Percentiles rank a stretch among this genome's conserved stretches.
These are phyloP conservation scores for Boletus sp. DNA, from an alignment of 768 basidiomycete genomes.

Conservation along the genomic window DNA sequence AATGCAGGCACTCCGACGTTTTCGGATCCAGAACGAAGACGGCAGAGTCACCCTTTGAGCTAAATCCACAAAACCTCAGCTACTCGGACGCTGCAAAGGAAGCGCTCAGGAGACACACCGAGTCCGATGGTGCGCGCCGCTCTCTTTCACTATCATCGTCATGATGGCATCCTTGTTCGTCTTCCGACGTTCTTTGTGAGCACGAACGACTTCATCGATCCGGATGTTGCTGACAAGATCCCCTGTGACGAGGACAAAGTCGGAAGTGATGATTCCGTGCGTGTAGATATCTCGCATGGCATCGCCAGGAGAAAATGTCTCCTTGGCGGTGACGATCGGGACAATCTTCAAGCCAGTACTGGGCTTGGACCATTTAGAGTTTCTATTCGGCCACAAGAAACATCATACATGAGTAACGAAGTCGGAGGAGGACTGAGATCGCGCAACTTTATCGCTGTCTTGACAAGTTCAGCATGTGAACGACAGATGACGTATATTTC, in stretches of 20 bases:
- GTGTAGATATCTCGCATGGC: slow-evolving; percentile 93
- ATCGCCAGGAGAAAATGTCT: slow-evolving; percentile 86
- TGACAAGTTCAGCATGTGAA: slow-evolving; percentile 84
- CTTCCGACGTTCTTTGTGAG: slow-evolving; percentile 84
- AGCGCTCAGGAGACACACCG: slow-evolving; percentile 44
- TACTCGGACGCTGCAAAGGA: background rate
- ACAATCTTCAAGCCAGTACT: slow-evolving; percentile 78
- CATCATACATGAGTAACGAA: slow-evolving; percentile 6
- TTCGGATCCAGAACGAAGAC: slow-evolving; percentile 75
- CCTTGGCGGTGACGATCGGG: slow-evolving; percentile 81
- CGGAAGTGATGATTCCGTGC: slow-evolving; percentile 82
- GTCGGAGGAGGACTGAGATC: slow-evolving; percentile 11
- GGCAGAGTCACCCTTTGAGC: slow-evolving; percentile 68
- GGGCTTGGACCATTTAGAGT: slow-evolving; percentile 83
- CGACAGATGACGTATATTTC: slow-evolving; percentile 95
- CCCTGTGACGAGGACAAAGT: slow-evolving; percentile 88
- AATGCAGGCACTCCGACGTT: slow-evolving; percentile 81
- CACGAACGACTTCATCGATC: slow-evolving; percentile 84
- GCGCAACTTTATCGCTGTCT: slow-evolving; percentile 75
- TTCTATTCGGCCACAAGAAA: slow-evolving; percentile 39
- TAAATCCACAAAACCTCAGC: slow-evolving; percentile 26
- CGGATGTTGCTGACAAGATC: slow-evolving; percentile 92
- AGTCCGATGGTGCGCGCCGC: slow-evolving; percentile 66
- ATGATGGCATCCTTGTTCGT: slow-evolving; percentile 92
- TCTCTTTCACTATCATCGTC: slow-evolving; percentile 91